phyloP scores from a whole-genome alignment of 768 basidiomycete species.

The Cyclocybe aegerita region DNA sequence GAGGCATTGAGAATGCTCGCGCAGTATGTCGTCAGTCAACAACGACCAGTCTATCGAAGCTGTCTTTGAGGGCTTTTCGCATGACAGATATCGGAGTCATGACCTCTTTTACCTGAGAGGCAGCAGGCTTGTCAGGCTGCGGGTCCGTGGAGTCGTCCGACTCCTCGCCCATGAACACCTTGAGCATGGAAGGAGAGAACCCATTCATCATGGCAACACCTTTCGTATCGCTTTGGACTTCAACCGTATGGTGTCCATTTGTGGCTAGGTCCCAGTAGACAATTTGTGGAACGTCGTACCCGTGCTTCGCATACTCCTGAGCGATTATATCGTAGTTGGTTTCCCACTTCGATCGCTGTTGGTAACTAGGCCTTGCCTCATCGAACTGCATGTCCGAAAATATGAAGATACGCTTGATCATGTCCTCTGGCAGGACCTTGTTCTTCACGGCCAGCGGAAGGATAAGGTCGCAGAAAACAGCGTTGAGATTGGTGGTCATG shows the following conservation, averaged over 20 bases:
- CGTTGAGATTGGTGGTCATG: conserved; percentile 61
- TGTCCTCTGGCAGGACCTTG: conserved; percentile 60
- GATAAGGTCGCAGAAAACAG: conserved; percentile 63
- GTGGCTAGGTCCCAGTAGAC: conserved; percentile 67
- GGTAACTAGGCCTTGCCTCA: conserved; percentile 2
- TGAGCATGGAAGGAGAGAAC: conserved; percentile 67
- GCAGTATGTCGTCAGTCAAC: background rate
- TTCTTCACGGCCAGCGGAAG: conserved; percentile 59
- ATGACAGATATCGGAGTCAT: too few species aligned
- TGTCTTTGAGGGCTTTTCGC: too few species aligned
- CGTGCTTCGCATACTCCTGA: conserved; percentile 53
- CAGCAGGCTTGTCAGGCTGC: background rate
- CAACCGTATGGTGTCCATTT: conserved; percentile 34
- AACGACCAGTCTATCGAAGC: too few species aligned
- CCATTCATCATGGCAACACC: conserved; percentile 74
- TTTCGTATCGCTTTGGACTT: conserved; percentile 51
- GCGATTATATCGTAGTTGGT: conserved; percentile 63
- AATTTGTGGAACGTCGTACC: conserved; percentile 72
- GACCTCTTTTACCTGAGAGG: conserved; percentile 7
- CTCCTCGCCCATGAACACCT: conserved; percentile 65
- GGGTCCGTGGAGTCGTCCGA: conserved; percentile 26
- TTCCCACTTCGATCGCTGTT: conserved; percentile 39
- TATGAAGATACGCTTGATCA: conserved; percentile 75
- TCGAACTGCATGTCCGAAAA: conserved; percentile 86
- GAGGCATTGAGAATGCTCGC: background rate